A percentile compares a stretch with the other conserved stretches of the same genome.
phyloP scores from a whole-genome alignment of 495 filamentous ascomycete genomes.

The Xylaria bambusicola region DNA sequence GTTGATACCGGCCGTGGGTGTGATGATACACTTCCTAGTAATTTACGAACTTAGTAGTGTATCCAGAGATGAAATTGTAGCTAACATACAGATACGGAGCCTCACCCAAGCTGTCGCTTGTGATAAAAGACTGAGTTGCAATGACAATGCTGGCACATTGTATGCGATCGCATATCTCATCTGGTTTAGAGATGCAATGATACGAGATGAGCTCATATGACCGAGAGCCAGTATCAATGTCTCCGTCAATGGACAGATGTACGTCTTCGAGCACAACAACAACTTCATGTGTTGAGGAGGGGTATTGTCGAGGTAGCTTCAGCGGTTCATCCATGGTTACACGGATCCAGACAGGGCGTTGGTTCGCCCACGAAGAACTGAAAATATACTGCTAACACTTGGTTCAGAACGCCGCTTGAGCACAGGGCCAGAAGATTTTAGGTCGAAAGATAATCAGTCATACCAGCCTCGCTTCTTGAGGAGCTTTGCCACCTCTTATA shows the following conservation, averaged over 20 bases:
- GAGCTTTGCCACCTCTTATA: too few relatives aligned
- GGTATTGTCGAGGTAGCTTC: constrained; percentile 10
- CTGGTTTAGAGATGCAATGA: constrained; percentile 20
- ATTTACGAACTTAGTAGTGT: background rate
- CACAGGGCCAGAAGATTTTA: too few relatives aligned
- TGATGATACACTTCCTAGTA: constrained; percentile 28
- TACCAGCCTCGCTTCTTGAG: too few relatives aligned
- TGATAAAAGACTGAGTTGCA: constrained; percentile 35
- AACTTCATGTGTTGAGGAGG: constrained; percentile 18
- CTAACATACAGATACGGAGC: constrained; percentile 30
- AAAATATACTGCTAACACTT: too few relatives aligned
- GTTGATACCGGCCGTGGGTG: constrained; percentile 46
- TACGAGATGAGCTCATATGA: constrained; percentile 22
- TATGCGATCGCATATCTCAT: constrained; percentile 39
- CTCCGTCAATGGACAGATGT: constrained; percentile 10
- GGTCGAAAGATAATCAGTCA: too few relatives aligned
- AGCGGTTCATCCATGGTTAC: constrained; percentile 1
- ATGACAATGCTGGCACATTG: constrained; percentile 51
- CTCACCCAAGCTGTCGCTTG: constrained; percentile 34
- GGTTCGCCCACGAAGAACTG: too few relatives aligned
- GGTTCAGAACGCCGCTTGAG: too few relatives aligned
- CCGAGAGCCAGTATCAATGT: constrained; percentile 12
- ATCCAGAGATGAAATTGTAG: background rate
- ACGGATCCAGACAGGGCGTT: too few relatives aligned
- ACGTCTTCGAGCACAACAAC: constrained; percentile 18